Evolutionary conservation across 768 basidiomycete species (phyloP), one percentile per base, ranked within the genome.

Genomic region (Kwoniella sp.): DNA sequence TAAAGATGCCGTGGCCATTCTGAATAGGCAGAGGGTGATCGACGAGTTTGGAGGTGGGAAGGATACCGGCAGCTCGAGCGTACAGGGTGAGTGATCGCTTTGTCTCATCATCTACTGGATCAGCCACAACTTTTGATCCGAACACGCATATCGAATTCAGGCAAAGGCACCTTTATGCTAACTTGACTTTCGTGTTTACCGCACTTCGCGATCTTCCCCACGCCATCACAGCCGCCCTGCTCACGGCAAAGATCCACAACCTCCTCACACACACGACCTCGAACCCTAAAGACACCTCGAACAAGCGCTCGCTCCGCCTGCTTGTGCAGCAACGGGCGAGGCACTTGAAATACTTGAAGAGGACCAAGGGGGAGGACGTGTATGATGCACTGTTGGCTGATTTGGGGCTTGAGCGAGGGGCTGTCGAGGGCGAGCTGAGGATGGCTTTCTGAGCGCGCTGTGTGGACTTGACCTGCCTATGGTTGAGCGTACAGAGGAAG

Each of bases 381-480:
- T 96, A 94, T 73, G 89, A 92, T 64, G 82, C 81, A 17, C 74
- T 90, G 26, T 84, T 98, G 56, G 83, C 85, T 52, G 86, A 88
- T 65, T 82, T 96, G 26, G 94, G 89, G 2, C 79, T 97, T 23
- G 90, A 93, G 69, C 84, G 86, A 31, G 84, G 84, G 66, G 87
- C 89, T 38, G 91, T 98, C 1, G 93, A 96, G 80, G 94, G 93
- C 47, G 93, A 97, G 78, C 82, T 97, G 38, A 85, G 91, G 59
- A 85, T 94, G 29, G 20, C 31, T 20, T 65, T 58, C 41, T 65
- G 56, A 31, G 37, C 15, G 37, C 11, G 22, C n/a, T n/a, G n/a
- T n/a, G n/a, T n/a, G n/a, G n/a, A n/a, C n/a, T n/a, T n/a, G n/a
- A n/a, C n/a, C n/a, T n/a, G n/a, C n/a, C n/a, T n/a, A n/a, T n/a